phyloP scores from a whole-genome alignment of 345 rosid genomes.

The Rubroshorea leprosula region DNA sequence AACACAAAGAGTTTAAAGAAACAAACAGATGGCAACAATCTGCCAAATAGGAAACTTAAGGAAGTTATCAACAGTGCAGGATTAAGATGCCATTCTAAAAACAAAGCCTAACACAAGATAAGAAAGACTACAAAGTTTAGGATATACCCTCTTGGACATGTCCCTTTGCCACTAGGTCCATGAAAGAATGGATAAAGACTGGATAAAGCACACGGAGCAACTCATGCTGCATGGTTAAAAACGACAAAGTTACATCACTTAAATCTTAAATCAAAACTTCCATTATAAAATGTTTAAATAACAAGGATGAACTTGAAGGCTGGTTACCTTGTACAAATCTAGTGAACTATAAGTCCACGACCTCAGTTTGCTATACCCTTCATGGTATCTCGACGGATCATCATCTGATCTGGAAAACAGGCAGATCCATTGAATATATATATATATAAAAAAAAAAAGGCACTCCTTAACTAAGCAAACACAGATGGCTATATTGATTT shows the following conservation, averaged over 20 bases:
- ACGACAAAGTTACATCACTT: conserved; percentile 4
- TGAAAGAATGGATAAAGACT: conserved; percentile 81
- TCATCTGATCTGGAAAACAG: conserved; percentile 49
- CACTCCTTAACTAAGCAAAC: background rate
- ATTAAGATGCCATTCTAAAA: too few species aligned
- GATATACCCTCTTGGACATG: conserved; percentile 70
- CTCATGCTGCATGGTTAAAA: conserved; percentile 62
- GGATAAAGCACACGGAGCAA: conserved; percentile 97
- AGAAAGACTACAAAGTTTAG: conserved; percentile 10
- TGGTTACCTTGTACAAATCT: conserved; percentile 77
- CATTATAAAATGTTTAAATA: background rate
- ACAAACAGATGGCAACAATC: background rate
- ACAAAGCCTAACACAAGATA: background rate
- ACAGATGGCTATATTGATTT: too few species aligned
- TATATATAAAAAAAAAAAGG: background rate
- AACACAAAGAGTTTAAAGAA: conserved; percentile 1
- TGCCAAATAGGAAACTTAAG: background rate
- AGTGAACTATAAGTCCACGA: conserved; percentile 77
- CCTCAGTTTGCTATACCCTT: conserved; percentile 76
- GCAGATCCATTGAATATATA: background rate
- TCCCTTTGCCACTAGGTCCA: conserved; percentile 86
- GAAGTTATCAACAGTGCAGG: background rate
- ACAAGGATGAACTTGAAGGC: background rate
- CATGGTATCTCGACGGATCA: conserved; percentile 55
- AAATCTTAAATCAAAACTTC: background rate